Base-by-base conservation (phyloP, 106 monocot species). In the Allium sativum region DNA sequence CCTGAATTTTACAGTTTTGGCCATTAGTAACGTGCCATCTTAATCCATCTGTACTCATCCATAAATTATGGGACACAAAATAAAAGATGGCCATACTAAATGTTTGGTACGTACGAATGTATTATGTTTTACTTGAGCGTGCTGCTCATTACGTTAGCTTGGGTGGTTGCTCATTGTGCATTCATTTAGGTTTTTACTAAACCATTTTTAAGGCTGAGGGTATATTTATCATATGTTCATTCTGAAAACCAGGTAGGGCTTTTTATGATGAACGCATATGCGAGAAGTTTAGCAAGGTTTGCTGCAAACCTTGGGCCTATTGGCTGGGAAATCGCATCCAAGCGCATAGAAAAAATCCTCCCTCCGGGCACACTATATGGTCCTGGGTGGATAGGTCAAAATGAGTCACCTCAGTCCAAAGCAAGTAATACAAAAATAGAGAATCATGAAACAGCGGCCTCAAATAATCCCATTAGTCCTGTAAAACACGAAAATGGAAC, bases 201-300 rank as follows among this genome's bases (percentile, higher is more conserved):
- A 31, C 31, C 31, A 3, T 31, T 31, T 31, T 31, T 31, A 31
- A 31, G 31, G 2, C 31, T 31, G 31, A 31, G 31, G 31, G 31
- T 31, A 0, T 31, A 31, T 31, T 31, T 31, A 31, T 31, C 1
- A 31, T 31, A 31, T 31, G 31, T 31, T 31, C 31, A 31, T 31
- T 31, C 5, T 31, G 31, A 31, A 31, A 31, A 67, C 79, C 56
- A 72, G 96, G 87, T 96, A 58, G 90, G 96, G 21, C 54, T 96
- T 79, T 82, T 82, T 43, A 56, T 76, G 70, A 87, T 87, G 70
- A 61, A 82, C 66, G 70, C 84, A 40, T 96, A 91, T 65, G 87
- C 96, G 10, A 84, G 96, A 67, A 96, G 96, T 58, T 68, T 96
- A 64, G 96, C 96, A 62, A 63, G 96, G 55, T 96, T 87, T 76